phyloP scores from a whole-genome alignment of 2,329 filamentous ascomycete species.

The Aspergillaceae sp. region DNA sequence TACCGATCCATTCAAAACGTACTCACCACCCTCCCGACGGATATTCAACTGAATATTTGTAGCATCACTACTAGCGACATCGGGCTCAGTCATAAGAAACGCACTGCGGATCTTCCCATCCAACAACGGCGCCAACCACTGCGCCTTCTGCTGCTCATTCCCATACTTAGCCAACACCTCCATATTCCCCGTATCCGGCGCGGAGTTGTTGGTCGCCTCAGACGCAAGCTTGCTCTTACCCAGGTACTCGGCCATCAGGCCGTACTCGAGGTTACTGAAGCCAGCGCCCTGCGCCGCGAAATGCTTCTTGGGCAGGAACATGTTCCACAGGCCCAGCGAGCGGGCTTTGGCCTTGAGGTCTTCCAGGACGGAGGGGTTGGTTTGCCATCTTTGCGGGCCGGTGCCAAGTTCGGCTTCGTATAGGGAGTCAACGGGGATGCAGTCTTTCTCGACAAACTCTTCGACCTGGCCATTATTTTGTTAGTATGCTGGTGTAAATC shows the following conservation, averaged over 20 bases:
- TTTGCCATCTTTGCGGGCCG: constrained; percentile 68
- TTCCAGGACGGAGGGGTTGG: constrained; percentile 73
- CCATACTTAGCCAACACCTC: constrained; percentile 90
- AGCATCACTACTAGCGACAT: constrained; percentile 80
- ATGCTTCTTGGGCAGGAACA: constrained; percentile 92
- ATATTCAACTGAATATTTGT: constrained; percentile 87
- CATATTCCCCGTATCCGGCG: constrained; percentile 93
- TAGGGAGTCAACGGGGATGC: constrained; percentile 73
- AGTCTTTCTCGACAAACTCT: constrained; percentile 96
- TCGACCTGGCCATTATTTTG: constrained; percentile 54
- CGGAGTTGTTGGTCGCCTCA: constrained; percentile 82
- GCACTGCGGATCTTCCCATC: constrained; percentile 79
- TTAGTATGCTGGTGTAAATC: background rate
- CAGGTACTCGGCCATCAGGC: constrained; percentile 91
- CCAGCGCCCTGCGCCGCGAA: constrained; percentile 84
- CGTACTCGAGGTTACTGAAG: constrained; percentile 93
- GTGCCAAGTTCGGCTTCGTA: constrained; percentile 71
- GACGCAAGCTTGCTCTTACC: constrained; percentile 77
- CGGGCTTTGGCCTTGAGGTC: constrained; percentile 78
- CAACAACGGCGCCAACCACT: constrained; percentile 75
- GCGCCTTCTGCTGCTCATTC: constrained; percentile 70
- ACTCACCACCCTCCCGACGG: constrained; percentile 72
- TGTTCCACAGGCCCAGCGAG: constrained; percentile 87
- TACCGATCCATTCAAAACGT: constrained; percentile 80
- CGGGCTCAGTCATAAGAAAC: constrained; percentile 90